A percentile compares a stretch with the other conserved stretches of the same genome.
These are phyloP conservation scores for Xylariaceae sp. DNA, from an alignment of 2,329 filamentous ascomycete genomes.

Conservation along the genomic window DNA sequence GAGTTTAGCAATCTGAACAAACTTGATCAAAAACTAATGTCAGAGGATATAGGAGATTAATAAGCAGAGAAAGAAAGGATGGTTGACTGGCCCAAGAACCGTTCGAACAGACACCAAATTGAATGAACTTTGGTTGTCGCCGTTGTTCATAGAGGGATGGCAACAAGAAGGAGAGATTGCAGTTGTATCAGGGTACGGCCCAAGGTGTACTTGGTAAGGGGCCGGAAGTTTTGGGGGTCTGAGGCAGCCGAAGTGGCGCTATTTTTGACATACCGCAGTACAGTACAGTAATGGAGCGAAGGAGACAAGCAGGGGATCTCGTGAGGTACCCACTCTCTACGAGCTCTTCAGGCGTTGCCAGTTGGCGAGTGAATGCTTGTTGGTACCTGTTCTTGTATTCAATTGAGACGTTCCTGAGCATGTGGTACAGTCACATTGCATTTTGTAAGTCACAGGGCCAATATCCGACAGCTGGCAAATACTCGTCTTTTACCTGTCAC, in stretches of 20 bases:
- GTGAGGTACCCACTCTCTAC: too few relatives aligned
- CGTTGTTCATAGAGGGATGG: not conserved
- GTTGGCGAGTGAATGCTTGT: slow-evolving; percentile 1
- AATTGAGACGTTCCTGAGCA: not conserved
- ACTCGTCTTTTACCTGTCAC: too few relatives aligned
- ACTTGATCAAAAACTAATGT: slow-evolving; percentile 4
- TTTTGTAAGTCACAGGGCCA: not conserved
- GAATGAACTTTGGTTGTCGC: not conserved
- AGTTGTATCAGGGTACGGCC: not conserved
- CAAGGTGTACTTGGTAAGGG: slow-evolving; percentile 3
- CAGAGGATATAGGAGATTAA: too few relatives aligned
- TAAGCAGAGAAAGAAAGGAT: not conserved
- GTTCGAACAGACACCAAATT: not conserved
- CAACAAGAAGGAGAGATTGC: not conserved
- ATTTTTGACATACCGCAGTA: not conserved
- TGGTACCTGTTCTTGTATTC: not conserved
- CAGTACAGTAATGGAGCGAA: too few relatives aligned
- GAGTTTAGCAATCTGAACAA: too few relatives aligned
- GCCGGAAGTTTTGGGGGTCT: not conserved
- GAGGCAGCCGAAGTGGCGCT: not conserved
- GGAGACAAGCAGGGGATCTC: too few relatives aligned
- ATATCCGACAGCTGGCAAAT: too few relatives aligned
- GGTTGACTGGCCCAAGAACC: not conserved
- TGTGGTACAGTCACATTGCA: not conserved
- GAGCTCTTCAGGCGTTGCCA: not conserved